Base-by-base conservation (phyloP, 2,329 filamentous ascomycete species). In the Akanthomyces lecanii region DNA sequence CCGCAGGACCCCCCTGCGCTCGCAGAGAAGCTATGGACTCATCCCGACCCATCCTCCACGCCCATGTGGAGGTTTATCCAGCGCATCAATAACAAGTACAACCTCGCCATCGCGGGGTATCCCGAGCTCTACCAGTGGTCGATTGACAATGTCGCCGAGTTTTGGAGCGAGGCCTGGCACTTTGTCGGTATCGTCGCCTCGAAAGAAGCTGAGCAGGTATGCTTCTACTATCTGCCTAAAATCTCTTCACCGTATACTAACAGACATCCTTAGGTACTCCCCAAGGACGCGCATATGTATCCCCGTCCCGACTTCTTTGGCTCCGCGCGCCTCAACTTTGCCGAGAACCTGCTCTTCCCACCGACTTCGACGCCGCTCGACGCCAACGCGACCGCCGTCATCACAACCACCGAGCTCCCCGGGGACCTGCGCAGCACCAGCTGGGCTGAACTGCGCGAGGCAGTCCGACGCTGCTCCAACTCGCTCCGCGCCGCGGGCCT, bases 341-440 rank as follows among this genome's bases (percentile, higher is more conserved):
- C 94, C 30, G 91, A 98, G 78, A 99, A 99, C 74, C 81, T 98
- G 61, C 85, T 99, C 4, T 97, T 89, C 73, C 94, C 94, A 4
- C 81, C 80, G 56, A 70, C 71, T 3, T 58, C 66, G 50, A 67
- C 69, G 42, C 64, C 71, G 30, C 65, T 74, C 40, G 78, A 89
- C 66, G 83, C 88, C 57, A 75, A 85, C 52, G 80, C 83, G 5
- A 76, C 85, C 7, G 93, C 93, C 21, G 82, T 96, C 52, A 89
- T 97, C 69, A 90, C 89, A 30, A 88, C 86, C 4, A 97, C 92
- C 12, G 94, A 98, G 77, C 74, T 80, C 18, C 85, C 84, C 16
- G 81, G 84, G 57, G 83, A 90, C 69, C 79, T 81, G 33, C 73
- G 76, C 56, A 72, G 75, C 61, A 82, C 79, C 33, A 89, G 89